Evolutionary conservation across 495 filamentous ascomycete genomes (phyloP).

Genomic region (Thermochaetoides thermophila): DNA sequence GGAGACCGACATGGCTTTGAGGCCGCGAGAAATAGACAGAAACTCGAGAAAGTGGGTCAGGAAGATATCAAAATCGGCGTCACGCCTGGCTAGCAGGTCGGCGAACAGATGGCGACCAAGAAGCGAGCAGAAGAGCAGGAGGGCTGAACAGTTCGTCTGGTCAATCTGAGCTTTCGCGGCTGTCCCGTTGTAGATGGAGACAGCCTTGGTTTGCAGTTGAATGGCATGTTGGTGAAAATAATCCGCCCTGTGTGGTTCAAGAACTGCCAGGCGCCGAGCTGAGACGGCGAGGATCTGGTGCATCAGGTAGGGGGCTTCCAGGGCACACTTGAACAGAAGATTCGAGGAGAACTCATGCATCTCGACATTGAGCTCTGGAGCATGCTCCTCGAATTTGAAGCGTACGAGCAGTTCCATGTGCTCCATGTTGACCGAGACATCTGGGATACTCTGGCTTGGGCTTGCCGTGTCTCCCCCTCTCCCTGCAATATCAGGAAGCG

Average conservation of each 20-base stretch:
- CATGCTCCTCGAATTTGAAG: conserved; percentile 13
- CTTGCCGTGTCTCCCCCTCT: background rate
- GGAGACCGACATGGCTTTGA: conserved; percentile 17
- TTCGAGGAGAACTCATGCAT: conserved; percentile 7
- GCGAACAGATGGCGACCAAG: conserved; percentile 22
- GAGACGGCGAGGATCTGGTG: conserved; percentile 23
- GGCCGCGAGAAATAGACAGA: conserved; percentile 16
- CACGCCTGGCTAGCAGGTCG: conserved; percentile 17
- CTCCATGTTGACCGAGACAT: conserved; percentile 19
- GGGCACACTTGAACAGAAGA: conserved; percentile 9
- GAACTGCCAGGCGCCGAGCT: conserved; percentile 17
- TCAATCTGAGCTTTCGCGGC: conserved; percentile 14
- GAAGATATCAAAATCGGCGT: conserved; percentile 18
- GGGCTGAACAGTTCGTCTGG: conserved; percentile 20
- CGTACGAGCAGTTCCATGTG: conserved; percentile 27
- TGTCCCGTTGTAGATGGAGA: conserved; percentile 23
- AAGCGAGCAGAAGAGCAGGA: conserved; percentile 20
- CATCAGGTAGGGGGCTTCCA: conserved; percentile 21
- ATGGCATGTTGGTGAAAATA: conserved; percentile 17
- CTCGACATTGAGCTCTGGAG: conserved; percentile 14
- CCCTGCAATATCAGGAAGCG: conserved; percentile 7
- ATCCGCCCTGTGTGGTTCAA: conserved; percentile 11
- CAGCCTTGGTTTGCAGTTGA: conserved; percentile 20
- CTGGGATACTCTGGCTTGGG: conserved; percentile 4
- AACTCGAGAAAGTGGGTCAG: conserved; percentile 17